Base-by-base conservation (phyloP, 768 basidiomycete species). In the Pleurotus djamor region DNA sequence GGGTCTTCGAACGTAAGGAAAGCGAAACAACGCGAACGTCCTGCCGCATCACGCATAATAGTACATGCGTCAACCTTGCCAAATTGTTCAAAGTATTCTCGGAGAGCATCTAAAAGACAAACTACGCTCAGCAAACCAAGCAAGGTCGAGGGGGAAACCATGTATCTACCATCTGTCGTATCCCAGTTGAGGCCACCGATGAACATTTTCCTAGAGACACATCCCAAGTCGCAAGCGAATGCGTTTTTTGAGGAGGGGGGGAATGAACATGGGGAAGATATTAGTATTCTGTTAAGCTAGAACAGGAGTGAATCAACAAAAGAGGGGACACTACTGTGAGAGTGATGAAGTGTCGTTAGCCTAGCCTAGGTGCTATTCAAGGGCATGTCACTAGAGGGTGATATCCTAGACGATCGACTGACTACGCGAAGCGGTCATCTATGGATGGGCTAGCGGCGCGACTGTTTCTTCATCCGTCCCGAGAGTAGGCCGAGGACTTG, bases 131-230 rank as follows among this genome's bases (percentile, higher is more conserved):
- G 74, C 72, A 77, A 64, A 79, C 76, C 69, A n/a, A 32, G 75
- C 64, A 67, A 64, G 66, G 65, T 60, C 66, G 61, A 73, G 67
- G 72, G 65, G 71, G 73, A 68, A 74, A 75, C 70, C 75, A 66
- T 75, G 78, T 85, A 28, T 28, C 21, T 28, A 99, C 97, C 96
- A 83, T 98, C 97, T 72, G 94, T 96, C 68, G 97, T 98, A 76
- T 98, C 96, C 97, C 97, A 99, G 79, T 98, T 97, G 65, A 99
- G 82, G 65, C 97, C 97, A 63, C 97, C 97, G 71, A 99, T 96
- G 76, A 99, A 99, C 97, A 99, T 99, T 83, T 99, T 99, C 76
- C 97, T 98, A 81, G 74, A 78, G 72, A 77, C 7, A 58, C 62
- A 58, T 60, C 63, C 61, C 66, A 65, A 66, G 62, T 66, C 67